Conservation (phyloP, 352 stramenopile genomes). For the Phytophthora hibernalis region DNA sequence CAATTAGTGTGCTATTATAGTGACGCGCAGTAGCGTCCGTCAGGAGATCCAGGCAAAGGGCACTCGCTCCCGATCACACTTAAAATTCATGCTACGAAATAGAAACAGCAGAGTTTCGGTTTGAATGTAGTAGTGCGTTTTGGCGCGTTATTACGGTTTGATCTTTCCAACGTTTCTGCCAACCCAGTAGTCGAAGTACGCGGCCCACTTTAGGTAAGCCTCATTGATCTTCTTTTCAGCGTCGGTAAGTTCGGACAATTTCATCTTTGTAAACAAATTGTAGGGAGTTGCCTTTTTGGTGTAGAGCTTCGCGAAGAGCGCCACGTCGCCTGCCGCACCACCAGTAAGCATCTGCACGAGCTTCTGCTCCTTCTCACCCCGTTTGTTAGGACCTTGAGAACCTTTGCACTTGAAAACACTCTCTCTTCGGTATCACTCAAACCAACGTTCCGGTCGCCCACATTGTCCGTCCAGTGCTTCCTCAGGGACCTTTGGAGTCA, state of each 20-base stretch:
- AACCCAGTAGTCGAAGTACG: slow-evolving; percentile 15
- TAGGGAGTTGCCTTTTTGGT: slow-evolving; percentile 2
- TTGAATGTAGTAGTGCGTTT: no score
- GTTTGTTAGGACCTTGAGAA: not conserved
- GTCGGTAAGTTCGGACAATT: not conserved
- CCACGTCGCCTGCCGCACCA: not conserved
- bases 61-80: no score
- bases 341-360: not conserved
- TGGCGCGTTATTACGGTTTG: not conserved
- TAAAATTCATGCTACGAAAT: no score
- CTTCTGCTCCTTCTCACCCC: not conserved
- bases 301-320: slow-evolving; percentile 9
- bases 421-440: not conserved
- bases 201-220: not conserved
- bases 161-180: slow-evolving; percentile 5
- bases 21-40: no score
- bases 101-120: no score
- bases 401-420: not conserved
- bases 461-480: not conserved
- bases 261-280: not conserved
- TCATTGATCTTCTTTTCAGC: not conserved
- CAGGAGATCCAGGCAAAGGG: no score
- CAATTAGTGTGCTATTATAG: no score
- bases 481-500: not conserved
- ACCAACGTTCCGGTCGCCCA: not conserved